Base-by-base conservation (phyloP, 805 yeast genomes). In the Wickerhamiella allomyrinae region DNA sequence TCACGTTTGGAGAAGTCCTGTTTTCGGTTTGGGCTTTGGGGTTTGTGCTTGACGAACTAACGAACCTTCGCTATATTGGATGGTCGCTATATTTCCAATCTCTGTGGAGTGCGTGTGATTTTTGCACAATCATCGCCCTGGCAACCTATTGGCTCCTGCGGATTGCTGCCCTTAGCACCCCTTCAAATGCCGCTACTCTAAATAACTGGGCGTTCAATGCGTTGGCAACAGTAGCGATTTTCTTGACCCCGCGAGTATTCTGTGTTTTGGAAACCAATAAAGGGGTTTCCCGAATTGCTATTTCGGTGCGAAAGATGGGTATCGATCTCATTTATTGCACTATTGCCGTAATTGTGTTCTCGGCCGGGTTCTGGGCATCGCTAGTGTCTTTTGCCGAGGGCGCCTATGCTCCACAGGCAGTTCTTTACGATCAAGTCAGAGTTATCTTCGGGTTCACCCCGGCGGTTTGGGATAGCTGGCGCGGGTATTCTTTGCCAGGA, bases 371-470 rank as follows among this genome's bases (percentile, higher is more conserved):
- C 49, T 73, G 73, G 62, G 66, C 73, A 20, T 69, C 74, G 29
- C 69, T 73, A 46, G 66, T 73, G 7, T 63, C 70, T 37, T 65
- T 63, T 48, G 71, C 73, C 3, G 51, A 62, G 10, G 67, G 67
- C 40, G 53, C 64, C 29, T 58, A 66, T 40, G 58, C 63, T 1
- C 59, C 69, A 15, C 54, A 59, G 29, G 62, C 67, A 27, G 72
- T 73, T 19, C 69, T 74, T 11, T 72, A 67, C 50, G 73, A 69
- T 44, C 62, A 72, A 62, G 54, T 72, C 36, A 70, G 71, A 52
- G 60, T 73, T 3, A 64, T 73, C 46, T 73, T 72, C 52, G 78
- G 78, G 0, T 73, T 69, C 52, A 73, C 78, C 1, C 77, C 78
- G 0, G 71, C 76, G 0, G 77, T 73, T 3, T 73, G 78, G 78